phyloP scores from a whole-genome alignment of 495 filamentous ascomycete species.

The Amniculicola lignicola region DNA sequence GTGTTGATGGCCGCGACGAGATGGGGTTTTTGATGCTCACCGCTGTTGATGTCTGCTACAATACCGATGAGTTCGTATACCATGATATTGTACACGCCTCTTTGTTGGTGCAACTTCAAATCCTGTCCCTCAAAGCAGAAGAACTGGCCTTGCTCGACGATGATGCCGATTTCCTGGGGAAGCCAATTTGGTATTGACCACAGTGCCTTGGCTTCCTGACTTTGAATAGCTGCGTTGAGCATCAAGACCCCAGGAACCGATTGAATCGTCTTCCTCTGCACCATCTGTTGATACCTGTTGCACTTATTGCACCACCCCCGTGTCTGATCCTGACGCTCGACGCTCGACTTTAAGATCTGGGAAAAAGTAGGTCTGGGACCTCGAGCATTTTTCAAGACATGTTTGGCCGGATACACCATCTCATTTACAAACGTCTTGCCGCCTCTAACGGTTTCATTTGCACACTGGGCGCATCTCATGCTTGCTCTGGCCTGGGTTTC shows the following conservation, averaged over 20 bases:
- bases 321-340: conserved; percentile 75
- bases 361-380: conserved; percentile 65
- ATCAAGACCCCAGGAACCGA: conserved; percentile 76
- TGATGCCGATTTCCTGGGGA: conserved; percentile 85
- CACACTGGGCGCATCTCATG: conserved; percentile 79
- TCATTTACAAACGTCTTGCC: conserved; percentile 74
- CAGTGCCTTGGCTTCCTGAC: conserved; percentile 65
- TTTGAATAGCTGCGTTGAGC: conserved; percentile 74
- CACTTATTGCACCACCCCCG: conserved; percentile 90
- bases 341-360: conserved; percentile 76
- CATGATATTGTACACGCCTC: conserved; percentile 63
- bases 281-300: conserved; percentile 76
- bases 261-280: conserved; percentile 73
- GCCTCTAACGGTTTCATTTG: conserved; percentile 67
- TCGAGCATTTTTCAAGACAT: conserved; percentile 26
- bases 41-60: conserved; percentile 81
- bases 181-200: conserved; percentile 89
- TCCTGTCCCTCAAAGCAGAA: conserved; percentile 90
- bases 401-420: conserved; percentile 62
- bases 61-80: conserved; percentile 92
- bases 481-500: conserved; percentile 53
- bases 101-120: conserved; percentile 62
- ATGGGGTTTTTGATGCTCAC: conserved; percentile 79
- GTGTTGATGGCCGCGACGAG: conserved; percentile 88
- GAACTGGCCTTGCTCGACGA: conserved; percentile 75